Conservation (phyloP, 768 basidiomycete species). For the Cytidiella melzeri region DNA sequence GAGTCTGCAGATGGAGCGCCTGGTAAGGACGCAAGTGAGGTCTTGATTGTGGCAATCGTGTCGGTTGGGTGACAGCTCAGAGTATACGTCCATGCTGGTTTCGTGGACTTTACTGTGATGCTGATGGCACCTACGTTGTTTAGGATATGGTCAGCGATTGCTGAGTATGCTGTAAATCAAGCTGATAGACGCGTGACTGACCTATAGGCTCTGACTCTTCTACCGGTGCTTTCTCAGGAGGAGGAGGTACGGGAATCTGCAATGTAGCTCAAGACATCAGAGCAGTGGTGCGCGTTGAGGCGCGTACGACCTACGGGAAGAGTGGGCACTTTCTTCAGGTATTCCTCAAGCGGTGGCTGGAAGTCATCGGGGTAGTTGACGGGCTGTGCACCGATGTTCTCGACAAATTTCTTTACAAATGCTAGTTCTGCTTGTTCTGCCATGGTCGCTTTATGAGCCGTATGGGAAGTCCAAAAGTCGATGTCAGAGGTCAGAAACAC, state of each 20-base stretch:
- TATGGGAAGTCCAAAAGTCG: no score
- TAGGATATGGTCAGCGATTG: conserved; percentile 1
- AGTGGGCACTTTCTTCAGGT: conserved; percentile 63
- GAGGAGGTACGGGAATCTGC: conserved; percentile 54
- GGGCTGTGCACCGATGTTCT: conserved; percentile 59
- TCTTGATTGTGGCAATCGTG: conserved; percentile 75
- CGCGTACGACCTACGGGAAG: conserved; percentile 44
- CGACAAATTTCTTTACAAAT: conserved; percentile 62
- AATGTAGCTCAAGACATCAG: background rate
- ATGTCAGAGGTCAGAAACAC: no score
- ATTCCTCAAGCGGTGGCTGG: conserved; percentile 61
- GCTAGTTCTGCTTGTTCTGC: conserved; percentile 54
- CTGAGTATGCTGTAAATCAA: no score
- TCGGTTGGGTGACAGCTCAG: conserved; percentile 77
- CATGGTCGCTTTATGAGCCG: no score
- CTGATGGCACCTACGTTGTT: conserved; percentile 39
- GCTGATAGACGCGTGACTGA: no score
- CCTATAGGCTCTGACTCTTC: conserved; percentile 29
- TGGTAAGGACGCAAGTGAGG: conserved; percentile 58
- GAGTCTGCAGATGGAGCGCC: conserved; percentile 71
- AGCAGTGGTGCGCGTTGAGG: background rate
- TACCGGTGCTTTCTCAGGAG: conserved; percentile 43
- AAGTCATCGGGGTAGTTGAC: conserved; percentile 69
- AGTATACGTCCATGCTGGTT: conserved; percentile 73
- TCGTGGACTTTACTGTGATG: conserved; percentile 86